phyloP scores from a whole-genome alignment of 306 rosid genomes.

The Fragaria vesca region DNA sequence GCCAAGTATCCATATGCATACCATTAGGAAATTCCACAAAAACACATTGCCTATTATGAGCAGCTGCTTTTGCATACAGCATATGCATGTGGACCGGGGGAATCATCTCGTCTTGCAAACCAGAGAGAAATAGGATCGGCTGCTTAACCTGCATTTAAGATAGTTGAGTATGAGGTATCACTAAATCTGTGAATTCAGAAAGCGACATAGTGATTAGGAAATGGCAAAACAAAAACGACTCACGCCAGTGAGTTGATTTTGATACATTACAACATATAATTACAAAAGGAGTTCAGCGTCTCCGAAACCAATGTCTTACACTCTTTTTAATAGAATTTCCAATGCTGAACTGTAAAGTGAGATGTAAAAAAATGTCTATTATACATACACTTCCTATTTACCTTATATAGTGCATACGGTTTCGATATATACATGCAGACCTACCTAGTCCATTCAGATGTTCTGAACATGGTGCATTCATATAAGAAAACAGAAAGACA shows the following conservation, averaged over 20 bases:
- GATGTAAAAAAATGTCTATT: no score
- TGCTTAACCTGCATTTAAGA: slow-evolving; percentile 70
- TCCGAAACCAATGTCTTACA: not conserved
- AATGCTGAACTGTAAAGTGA: not conserved
- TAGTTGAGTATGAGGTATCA: slow-evolving; percentile 6
- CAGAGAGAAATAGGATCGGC: slow-evolving; percentile 94
- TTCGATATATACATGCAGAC: not conserved
- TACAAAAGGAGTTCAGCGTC: not conserved
- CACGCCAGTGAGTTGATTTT: not conserved
- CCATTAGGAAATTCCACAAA: slow-evolving; percentile 88
- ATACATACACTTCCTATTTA: not conserved
- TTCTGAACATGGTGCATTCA: not conserved
- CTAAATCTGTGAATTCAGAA: slow-evolving; percentile 12
- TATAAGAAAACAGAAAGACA: slow-evolving; percentile 2
- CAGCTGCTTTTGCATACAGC: slow-evolving; percentile 95
- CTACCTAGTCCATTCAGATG: not conserved
- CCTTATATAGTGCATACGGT: not conserved
- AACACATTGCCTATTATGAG: slow-evolving; percentile 67
- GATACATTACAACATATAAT: not conserved
- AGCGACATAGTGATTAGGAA: not conserved
- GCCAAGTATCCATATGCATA: slow-evolving; percentile 99
- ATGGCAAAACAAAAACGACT: not conserved
- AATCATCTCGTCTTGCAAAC: slow-evolving; percentile 98
- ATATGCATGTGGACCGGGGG: slow-evolving; percentile 87
- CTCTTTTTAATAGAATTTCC: not conserved